A percentile compares a stretch with the other conserved stretches of the same genome.
Evolutionary conservation across 1,284 basidiomycete genomes (phyloP).

Genomic region (Cystobasidiaceae sp.): DNA sequence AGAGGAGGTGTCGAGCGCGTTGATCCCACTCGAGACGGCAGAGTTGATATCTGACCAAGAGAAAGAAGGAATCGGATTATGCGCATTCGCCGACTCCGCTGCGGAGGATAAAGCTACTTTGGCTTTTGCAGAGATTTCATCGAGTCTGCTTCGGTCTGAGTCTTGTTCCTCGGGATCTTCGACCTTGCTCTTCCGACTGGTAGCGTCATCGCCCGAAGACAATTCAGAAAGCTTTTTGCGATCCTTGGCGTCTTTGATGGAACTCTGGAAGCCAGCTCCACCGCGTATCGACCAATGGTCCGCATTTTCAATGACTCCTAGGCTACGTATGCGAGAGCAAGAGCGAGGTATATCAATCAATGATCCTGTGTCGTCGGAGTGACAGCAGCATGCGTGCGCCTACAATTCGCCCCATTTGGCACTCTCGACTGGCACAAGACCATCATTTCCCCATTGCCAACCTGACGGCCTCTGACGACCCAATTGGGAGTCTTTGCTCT

Average conservation of each 20-base stretch:
- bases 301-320: constrained; percentile 81
- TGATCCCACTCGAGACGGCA: neutral
- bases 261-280: constrained; percentile 55
- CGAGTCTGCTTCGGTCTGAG: no score
- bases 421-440: constrained; percentile 80
- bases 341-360: neutral
- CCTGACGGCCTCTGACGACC: constrained; percentile 46
- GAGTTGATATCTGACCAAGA: constrained; percentile 6
- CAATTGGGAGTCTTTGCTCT: constrained; percentile 54
- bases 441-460: constrained; percentile 82
- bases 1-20: neutral
- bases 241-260: no score
- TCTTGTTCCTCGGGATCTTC: no score
- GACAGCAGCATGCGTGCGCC: no score
- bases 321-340: constrained; percentile 45
- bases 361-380: no score
- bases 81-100: neutral
- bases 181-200: no score
- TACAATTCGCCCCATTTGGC: constrained; percentile 81
- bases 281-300: constrained; percentile 98
- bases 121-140: constrained; percentile 2
- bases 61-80: neutral
- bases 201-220: no score
- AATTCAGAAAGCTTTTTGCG: no score
- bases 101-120: constrained; percentile 9